These are phyloP conservation scores for Phytophthora multivora DNA, from an alignment of 352 stramenopile species.

Conservation along the genomic window DNA sequence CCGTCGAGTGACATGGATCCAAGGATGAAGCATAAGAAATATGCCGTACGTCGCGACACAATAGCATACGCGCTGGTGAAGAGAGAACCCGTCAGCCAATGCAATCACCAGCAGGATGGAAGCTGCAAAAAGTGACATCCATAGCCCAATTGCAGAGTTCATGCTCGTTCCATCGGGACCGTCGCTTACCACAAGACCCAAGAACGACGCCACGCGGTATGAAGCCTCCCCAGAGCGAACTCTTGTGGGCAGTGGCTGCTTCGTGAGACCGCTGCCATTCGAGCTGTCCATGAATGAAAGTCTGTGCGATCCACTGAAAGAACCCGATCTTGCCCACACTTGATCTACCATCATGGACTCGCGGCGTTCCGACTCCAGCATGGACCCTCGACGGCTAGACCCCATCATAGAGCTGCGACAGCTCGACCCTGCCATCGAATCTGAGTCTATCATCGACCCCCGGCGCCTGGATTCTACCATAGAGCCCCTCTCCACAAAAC, in stretches of 20 bases:
- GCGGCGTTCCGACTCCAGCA: constrained; percentile 40
- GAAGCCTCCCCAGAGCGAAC: constrained; percentile 10
- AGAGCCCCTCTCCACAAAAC: constrained; percentile 17
- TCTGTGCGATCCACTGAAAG: constrained; percentile 19
- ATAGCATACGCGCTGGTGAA: constrained; percentile 49
- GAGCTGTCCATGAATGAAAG: constrained; percentile 38
- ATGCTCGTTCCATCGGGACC: constrained; percentile 21
- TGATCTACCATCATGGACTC: constrained; percentile 42
- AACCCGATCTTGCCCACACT: constrained; percentile 32
- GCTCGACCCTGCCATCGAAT: constrained; percentile 9
- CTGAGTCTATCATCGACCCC: constrained; percentile 24
- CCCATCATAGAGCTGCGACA: constrained; percentile 20
- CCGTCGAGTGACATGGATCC: constrained; percentile 38
- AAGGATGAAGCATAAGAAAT: constrained; percentile 61
- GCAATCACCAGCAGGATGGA: constrained; percentile 52
- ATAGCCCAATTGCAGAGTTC: constrained; percentile 53
- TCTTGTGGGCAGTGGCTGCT: constrained; percentile 3
- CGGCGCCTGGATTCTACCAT: constrained; percentile 20
- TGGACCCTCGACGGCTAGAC: constrained; percentile 29
- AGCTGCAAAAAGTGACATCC: constrained; percentile 60
- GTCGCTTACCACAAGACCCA: constrained; percentile 30
- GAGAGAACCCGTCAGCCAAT: constrained; percentile 45
- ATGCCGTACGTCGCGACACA: constrained; percentile 55
- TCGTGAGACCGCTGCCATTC: constrained; percentile 6
- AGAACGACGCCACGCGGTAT: constrained; percentile 27